Evolutionary conservation across 441 rosid species (phyloP), one percentile per base, ranked within the genome.

Genomic region (Erysimum cheiri): DNA sequence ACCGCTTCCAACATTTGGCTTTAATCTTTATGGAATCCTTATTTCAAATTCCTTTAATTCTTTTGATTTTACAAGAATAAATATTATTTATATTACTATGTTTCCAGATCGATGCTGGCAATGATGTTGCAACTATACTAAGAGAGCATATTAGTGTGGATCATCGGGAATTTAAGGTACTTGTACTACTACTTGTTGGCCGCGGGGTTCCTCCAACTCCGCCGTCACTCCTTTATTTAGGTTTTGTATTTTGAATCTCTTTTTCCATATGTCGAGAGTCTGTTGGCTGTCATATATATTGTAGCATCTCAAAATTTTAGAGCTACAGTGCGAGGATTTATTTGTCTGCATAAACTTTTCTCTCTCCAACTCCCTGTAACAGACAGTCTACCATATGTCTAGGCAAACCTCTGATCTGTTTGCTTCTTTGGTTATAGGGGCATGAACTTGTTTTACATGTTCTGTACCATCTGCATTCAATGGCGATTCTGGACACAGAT

Each of bases 361-460:
- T 40, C 26, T 60, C 46, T 47, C 64, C 17, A 31, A 14, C 65
- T 75, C 36, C 37, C 60, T 55, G 56, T 22, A 17, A 40, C 63
- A 28, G 43, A 70, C 64, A 44, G 61, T 65, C 44, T 60, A 59
- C 22, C 67, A 40, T 57, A 35, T 58, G 29, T 66, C 52, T 43
- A 37, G 55, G 57, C 43, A 31, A 50, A 72, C 66, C 52, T 43
- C 74, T 67, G 35, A 73, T 72, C 72, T 67, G 63, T 74, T 76
- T 66, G 52, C 35, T 26, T 62, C 57, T 62, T 47, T 83, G 26
- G 64, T 50, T 59, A 67, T 89, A 96, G 99, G 99, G 98, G 62
- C 98, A 93, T 62, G 98, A 96, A 74, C 93, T 93, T 78, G 93
- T 90, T 24, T 65, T 93, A 86, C 85, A 96, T 78, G 75, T 89